Base-by-base conservation (phyloP, 371 early-diverging fungal species). In the Paraphysoderma sedebokerense region DNA sequence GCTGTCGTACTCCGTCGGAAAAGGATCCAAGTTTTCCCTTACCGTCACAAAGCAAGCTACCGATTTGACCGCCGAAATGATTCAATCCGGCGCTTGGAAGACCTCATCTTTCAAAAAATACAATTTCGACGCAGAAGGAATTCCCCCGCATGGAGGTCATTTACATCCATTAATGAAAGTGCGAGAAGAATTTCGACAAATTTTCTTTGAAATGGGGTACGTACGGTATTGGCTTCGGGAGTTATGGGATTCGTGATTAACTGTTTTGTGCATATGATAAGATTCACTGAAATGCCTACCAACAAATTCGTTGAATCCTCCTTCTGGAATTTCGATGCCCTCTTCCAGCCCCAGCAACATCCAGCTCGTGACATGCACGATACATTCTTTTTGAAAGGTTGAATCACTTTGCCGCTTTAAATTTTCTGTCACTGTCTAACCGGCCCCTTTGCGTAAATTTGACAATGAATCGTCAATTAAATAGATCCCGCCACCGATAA, bases 311-410 rank as follows among this genome's bases (percentile, higher is more conserved):
- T 96, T 49, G 99, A 99, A 63, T 85, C 87, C 38, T 90, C 96
- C 58, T 99, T 99, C 82, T 99, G 99, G 99, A 99, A 99, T 73
- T 99, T 99, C 65, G 99, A 99, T 65, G 87, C 97, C 27, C 82
- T 99, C 48, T 99, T 97, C 80, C 96, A 97, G 63, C 99, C 99
- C 34, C 99, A 99, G 72, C 89, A 98, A 63, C 99, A 99, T 67
- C 92, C 99, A 47, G 92, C 99, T 12, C 83, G 99, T 57, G 98
- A 99, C 66, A 78, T 87, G 33, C 99, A 99, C 65, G 99, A 99
- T 62, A 99, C 99, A 31, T 99, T 99, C 76, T 99, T 95, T 75
- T 62, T 98, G 47, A 78, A 75, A 49, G 66, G 70, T 62, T 68
- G n/a, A n/a, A n/a, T n/a, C n/a, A n/a, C n/a, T n/a, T n/a, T n/a